Base-by-base conservation (phyloP, 2,329 filamentous ascomycete species). In the Cytospora piceae region DNA sequence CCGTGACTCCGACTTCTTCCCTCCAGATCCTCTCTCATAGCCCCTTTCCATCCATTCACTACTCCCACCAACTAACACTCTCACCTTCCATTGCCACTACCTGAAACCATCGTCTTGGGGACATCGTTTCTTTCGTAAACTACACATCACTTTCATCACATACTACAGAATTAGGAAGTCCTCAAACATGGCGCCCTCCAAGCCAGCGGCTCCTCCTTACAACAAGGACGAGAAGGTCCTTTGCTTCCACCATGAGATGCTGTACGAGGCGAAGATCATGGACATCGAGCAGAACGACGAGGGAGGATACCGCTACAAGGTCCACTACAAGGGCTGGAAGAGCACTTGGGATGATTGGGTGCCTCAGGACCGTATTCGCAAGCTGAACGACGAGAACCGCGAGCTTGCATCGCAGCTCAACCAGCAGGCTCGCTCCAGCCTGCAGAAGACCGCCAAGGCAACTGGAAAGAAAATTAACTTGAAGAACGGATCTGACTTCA, bases 311-410 rank as follows among this genome's bases (percentile, higher is more conserved):
- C 88, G 93, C 76, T 99, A 96, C 81, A 91, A 92, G 74, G 91
- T 99, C 63, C 95, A 99, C 79, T 99, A 99, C 82, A 98, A 98
- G 79, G 95, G 95, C 74, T 99, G 95, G 95, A 99, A 99, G 83
- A 94, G 94, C 77, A 97, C 93, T 85, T 99, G 95, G 95, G 95
- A 99, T 80, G 95, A 99, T 80, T 98, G 94, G 94, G 95, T 98
- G 54, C 87, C 92, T 27, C 89, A 93, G 78, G 94, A 98, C 77
- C 92, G 95, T 71, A 90, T 99, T 68, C 90, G 94, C 74, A 97
- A 97, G 80, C 90, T 94, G 76, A 97, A 90, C 60, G 93, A 96
- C 64, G 95, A 98, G 79, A 97, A 98, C 80, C 92, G 92, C 74
- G 93, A 96, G 75, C 85, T 99, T 46, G 93, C 94, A 27, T 82